phyloP scores from a whole-genome alignment of 371 early-diverging fungal species.

The Globomyces sp. region DNA sequence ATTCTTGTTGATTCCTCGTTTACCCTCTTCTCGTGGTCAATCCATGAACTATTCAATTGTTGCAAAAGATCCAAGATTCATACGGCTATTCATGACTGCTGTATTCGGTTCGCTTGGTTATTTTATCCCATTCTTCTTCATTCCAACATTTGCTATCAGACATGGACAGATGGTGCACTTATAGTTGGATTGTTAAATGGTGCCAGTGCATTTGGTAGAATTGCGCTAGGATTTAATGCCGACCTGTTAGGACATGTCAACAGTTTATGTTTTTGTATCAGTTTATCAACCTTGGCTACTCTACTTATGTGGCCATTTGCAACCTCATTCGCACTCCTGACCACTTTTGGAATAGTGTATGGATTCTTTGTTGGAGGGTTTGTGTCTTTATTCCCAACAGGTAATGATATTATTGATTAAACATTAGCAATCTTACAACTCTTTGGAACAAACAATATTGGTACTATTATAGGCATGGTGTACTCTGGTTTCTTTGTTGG shows the following conservation, averaged over 20 bases:
- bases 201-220: conserved; percentile 63
- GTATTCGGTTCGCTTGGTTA: conserved; percentile 53
- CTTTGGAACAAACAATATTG: conserved; percentile 52
- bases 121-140: conserved; percentile 60
- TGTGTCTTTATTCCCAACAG: conserved; percentile 52
- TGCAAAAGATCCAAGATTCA: conserved; percentile 16
- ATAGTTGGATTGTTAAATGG: conserved; percentile 56
- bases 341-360: conserved; percentile 23
- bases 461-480: conserved; percentile 54
- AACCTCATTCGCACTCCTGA: conserved; percentile 28
- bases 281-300: conserved; percentile 49
- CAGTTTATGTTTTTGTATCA: conserved; percentile 48
- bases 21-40: conserved; percentile 1
- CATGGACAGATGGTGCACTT: conserved; percentile 47
- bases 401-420: too few species aligned
- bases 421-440: conserved; percentile 41
- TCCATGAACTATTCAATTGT: neutral
- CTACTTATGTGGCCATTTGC: conserved; percentile 65
- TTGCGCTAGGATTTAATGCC: conserved; percentile 59
- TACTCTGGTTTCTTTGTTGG: conserved; percentile 53
- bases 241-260: conserved; percentile 63
- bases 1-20: conserved; percentile 1
- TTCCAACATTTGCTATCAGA: conserved; percentile 50
- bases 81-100: conserved; percentile 21
- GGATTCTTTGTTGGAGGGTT: conserved; percentile 64